Conservation (phyloP, 495 filamentous ascomycete species). For the Hypoxylon perforatum region DNA sequence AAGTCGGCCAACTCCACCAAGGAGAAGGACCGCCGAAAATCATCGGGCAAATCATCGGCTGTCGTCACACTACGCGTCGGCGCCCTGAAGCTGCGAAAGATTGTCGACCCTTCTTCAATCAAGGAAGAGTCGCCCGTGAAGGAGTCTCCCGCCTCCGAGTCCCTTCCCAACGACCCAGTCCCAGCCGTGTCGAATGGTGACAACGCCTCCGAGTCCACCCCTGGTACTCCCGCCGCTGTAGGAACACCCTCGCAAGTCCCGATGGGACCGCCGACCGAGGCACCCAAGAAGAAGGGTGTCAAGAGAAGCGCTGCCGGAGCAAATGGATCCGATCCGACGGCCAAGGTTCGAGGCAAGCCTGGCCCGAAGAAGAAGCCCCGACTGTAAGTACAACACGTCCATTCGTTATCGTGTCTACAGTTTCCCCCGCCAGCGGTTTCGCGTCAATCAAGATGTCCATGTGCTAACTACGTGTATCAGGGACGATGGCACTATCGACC, state of each 20-base stretch:
- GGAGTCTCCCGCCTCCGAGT: constrained; percentile 41
- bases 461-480: constrained; percentile 55
- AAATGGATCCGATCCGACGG: constrained; percentile 65
- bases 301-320: constrained; percentile 58
- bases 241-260: constrained; percentile 56
- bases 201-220: constrained; percentile 60
- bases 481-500: constrained; percentile 70
- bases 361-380: constrained; percentile 94
- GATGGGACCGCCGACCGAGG: constrained; percentile 67
- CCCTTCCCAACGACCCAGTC: constrained; percentile 31
- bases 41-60: constrained; percentile 41
- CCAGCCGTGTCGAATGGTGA: constrained; percentile 49
- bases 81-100: constrained; percentile 53
- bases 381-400: constrained; percentile 74
- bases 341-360: constrained; percentile 83
- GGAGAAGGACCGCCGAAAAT: constrained; percentile 63
- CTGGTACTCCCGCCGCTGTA: constrained; percentile 55
- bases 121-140: constrained; percentile 56
- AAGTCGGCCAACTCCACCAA: constrained; percentile 55
- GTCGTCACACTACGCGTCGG: constrained; percentile 54
- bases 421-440: constrained; percentile 1
- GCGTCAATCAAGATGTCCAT: constrained; percentile 21
- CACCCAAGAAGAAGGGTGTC: constrained; percentile 70
- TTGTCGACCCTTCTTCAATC: constrained; percentile 55
- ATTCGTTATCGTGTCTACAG: not conserved